Conservation (phyloP, 192 early-diverging fungal species). For the Coemansia sp. region DNA sequence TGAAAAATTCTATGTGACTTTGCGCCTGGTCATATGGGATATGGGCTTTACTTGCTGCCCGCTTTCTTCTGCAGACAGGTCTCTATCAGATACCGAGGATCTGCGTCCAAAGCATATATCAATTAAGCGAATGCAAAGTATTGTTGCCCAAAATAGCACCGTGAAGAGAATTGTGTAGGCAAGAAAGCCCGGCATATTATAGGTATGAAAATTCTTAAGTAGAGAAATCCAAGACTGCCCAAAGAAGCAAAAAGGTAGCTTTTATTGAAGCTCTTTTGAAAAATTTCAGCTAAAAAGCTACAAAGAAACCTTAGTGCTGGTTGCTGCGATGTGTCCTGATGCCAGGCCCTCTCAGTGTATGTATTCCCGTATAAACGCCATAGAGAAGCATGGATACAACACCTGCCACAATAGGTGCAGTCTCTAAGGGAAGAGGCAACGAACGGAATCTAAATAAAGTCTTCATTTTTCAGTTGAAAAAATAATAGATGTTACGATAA, state of each 20-base stretch:
- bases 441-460: constrained; percentile 24
- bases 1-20: too few relatives aligned
- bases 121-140: not conserved
- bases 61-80: too few relatives aligned
- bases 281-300: not conserved
- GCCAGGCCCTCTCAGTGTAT: constrained; percentile 12
- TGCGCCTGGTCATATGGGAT: too few relatives aligned
- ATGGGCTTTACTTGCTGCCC: too few relatives aligned
- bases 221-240: too few relatives aligned
- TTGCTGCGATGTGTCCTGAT: constrained; percentile 27
- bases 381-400: constrained; percentile 8
- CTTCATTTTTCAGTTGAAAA: not conserved
- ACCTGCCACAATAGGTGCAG: constrained; percentile 8
- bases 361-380: constrained; percentile 22
- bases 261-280: not conserved
- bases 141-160: not conserved
- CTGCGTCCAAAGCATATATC: constrained; percentile 2
- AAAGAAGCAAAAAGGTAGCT: too few relatives aligned
- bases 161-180: not conserved
- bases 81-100: too few relatives aligned
- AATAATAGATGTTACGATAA: not conserved
- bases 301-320: constrained; percentile 11
- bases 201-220: too few relatives aligned
- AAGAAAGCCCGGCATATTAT: not conserved
- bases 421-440: constrained; percentile 19